phyloP scores from a whole-genome alignment of 31 red algal genomes.

The Asparagopsis taxiformis region DNA sequence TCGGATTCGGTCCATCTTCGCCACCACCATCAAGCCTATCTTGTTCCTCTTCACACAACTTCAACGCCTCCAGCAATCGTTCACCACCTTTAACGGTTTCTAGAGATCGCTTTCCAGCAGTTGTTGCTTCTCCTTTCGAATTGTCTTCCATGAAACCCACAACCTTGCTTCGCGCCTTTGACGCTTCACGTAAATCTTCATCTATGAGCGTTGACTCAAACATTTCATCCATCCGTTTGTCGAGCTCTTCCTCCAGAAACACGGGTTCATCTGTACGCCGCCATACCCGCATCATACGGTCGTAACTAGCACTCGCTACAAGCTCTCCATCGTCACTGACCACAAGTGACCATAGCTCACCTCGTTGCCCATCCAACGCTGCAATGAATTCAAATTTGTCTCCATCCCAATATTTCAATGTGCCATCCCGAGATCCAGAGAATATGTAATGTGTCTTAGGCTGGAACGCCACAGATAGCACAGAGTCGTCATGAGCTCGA shows the following conservation, averaged over 20 bases:
- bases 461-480: slow-evolving; percentile 79
- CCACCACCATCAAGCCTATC: slow-evolving; percentile 32
- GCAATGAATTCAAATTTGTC: slow-evolving; percentile 83
- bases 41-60: slow-evolving; percentile 56
- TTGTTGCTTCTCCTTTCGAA: slow-evolving; percentile 43
- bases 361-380: slow-evolving; percentile 74
- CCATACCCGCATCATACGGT: slow-evolving; percentile 89
- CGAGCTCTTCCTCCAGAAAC: slow-evolving; percentile 88
- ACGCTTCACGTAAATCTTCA: slow-evolving; percentile 43
- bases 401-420: slow-evolving; percentile 93
- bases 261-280: slow-evolving; percentile 77
- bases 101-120: slow-evolving; percentile 70
- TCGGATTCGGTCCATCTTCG: slow-evolving; percentile 38
- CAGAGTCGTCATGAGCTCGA: slow-evolving; percentile 84
- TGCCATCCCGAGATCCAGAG: slow-evolving; percentile 86
- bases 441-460: slow-evolving; percentile 93
- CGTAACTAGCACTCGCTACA: slow-evolving; percentile 73
- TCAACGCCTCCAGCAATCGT: slow-evolving; percentile 75
- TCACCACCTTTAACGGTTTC: slow-evolving; percentile 83
- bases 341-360: slow-evolving; percentile 52
- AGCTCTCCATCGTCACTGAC: slow-evolving; percentile 82
- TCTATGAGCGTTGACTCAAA: slow-evolving; percentile 73
- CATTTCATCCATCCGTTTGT: slow-evolving; percentile 79
- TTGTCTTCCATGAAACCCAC: slow-evolving; percentile 66
- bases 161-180: slow-evolving; percentile 35